Conservation (phyloP, 2,329 filamentous ascomycete species). For the Xylaria sp. region DNA sequence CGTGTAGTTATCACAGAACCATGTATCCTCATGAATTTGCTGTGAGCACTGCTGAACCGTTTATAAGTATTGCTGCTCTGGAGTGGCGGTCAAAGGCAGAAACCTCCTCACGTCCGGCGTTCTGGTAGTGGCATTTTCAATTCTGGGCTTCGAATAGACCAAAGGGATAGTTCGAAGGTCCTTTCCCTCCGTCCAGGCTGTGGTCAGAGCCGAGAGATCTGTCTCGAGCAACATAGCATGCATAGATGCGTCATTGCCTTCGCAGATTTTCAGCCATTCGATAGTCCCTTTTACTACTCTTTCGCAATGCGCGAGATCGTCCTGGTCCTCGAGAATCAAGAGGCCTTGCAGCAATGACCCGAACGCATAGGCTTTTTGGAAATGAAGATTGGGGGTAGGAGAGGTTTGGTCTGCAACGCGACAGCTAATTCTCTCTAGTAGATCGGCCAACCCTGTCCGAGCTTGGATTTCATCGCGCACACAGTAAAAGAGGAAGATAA, state of each 20-base stretch:
- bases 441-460: neutral
- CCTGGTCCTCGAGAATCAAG: constrained; percentile 6
- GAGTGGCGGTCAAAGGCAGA: neutral
- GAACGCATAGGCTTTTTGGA: constrained; percentile 9
- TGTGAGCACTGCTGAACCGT: too few species aligned
- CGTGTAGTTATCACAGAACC: too few species aligned
- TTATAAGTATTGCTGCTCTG: too few species aligned
- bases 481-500: constrained; percentile 19
- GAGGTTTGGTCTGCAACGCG: neutral
- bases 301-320: neutral
- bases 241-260: neutral
- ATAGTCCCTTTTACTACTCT: neutral
- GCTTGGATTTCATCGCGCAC: constrained; percentile 1
- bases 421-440: neutral
- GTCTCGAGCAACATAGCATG: neutral
- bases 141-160: neutral
- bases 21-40: too few species aligned
- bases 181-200: neutral
- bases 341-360: constrained; percentile 8
- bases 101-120: neutral
- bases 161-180: neutral
- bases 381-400: neutral
- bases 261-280: neutral
- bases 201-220: neutral
- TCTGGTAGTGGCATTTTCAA: neutral